These are phyloP conservation scores for Podila verticillata DNA, from an alignment of 192 early-diverging fungal species.

Conservation along the genomic window DNA sequence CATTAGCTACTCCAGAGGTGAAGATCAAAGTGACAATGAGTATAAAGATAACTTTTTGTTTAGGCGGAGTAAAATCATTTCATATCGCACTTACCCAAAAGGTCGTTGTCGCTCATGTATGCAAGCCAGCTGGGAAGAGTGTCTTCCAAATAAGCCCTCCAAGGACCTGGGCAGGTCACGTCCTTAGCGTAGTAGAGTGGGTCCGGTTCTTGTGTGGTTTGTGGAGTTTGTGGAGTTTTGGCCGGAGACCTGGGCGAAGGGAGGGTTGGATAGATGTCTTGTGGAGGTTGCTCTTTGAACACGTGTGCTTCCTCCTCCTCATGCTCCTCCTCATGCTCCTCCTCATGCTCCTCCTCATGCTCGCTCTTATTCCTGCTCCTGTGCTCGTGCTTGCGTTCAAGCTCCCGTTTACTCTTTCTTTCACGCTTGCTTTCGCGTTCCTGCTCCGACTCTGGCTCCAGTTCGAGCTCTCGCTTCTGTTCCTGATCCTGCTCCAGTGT, in stretches of 20 bases:
- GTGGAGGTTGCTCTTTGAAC: neutral
- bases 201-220: no score
- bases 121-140: conserved; percentile 22
- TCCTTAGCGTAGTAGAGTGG: conserved; percentile 40
- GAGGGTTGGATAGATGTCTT: no score
- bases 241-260: neutral
- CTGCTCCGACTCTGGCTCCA: neutral
- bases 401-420: neutral
- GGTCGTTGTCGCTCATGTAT: conserved; percentile 38
- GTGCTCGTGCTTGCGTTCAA: neutral
- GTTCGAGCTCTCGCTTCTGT: neutral
- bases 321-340: neutral
- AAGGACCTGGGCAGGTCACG: conserved; percentile 26
- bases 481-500: neutral
- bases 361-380: neutral
- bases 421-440: neutral
- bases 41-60: neutral
- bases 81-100: conserved; percentile 12
- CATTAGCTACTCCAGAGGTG: neutral
- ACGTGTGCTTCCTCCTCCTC: neutral
- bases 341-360: no score
- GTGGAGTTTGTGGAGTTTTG: neutral
- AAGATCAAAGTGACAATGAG: neutral
- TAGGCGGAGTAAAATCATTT: no score
- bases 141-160: conserved; percentile 13